Percentiles rank a stretch among this genome's conserved stretches.
These are phyloP conservation scores for Aspergillus sp. DNA, from an alignment of 2,329 filamentous ascomycete genomes.

Conservation along the genomic window DNA sequence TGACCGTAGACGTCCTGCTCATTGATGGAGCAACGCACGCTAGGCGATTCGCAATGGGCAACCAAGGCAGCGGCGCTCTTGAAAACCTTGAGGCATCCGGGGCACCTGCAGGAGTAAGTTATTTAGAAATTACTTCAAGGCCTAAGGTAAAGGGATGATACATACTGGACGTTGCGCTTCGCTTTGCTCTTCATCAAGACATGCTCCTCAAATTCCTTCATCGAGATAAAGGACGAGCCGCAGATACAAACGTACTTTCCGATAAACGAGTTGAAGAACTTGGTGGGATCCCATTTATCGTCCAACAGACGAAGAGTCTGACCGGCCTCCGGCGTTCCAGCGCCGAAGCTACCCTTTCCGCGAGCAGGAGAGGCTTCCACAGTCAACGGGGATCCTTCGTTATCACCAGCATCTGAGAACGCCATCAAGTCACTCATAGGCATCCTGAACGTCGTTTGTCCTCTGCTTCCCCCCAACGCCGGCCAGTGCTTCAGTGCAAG, in stretches of 20 bases:
- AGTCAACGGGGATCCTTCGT: not conserved
- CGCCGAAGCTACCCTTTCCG: slow-evolving; percentile 1
- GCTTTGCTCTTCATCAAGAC: slow-evolving; percentile 16
- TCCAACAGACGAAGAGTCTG: slow-evolving; percentile 11
- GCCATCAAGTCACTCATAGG: slow-evolving; percentile 14
- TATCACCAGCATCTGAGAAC: slow-evolving; percentile 9
- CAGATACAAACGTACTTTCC: slow-evolving; percentile 32
- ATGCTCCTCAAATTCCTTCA: slow-evolving; percentile 27
- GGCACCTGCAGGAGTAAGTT: slow-evolving; percentile 23
- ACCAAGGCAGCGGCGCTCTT: slow-evolving; percentile 31
- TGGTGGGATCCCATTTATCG: slow-evolving; percentile 20
- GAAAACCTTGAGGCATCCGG: slow-evolving; percentile 34
- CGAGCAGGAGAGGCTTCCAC: not conserved
- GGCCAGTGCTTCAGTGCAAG: slow-evolving; percentile 22
- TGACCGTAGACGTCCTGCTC: slow-evolving; percentile 23
- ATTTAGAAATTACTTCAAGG: not conserved
- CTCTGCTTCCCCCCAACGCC: slow-evolving; percentile 1
- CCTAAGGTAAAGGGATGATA: not conserved
- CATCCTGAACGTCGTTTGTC: not conserved
- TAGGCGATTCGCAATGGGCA: slow-evolving; percentile 35
- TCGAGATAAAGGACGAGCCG: slow-evolving; percentile 16
- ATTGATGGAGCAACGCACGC: slow-evolving; percentile 29
- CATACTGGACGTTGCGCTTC: slow-evolving; percentile 14
- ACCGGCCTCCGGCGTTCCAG: slow-evolving; percentile 4
- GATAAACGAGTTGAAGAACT: slow-evolving; percentile 24